phyloP scores from a whole-genome alignment of 306 rosid genomes.

The Medicago ruthenica region DNA sequence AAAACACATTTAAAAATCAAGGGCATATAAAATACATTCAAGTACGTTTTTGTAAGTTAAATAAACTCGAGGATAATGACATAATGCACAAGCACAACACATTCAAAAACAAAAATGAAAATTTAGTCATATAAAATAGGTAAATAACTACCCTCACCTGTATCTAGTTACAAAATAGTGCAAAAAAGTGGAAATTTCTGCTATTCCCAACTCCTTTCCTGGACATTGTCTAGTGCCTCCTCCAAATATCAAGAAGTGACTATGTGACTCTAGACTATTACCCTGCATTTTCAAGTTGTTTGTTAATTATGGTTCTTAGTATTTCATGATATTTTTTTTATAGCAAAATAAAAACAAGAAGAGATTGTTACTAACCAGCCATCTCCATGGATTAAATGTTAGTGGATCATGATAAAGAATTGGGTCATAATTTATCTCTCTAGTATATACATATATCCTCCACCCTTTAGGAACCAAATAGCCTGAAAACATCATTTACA shows the following conservation, averaged over 20 bases:
- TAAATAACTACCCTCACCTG: conserved; percentile 67
- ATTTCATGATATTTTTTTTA: conserved; percentile 9
- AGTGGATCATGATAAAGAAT: conserved; percentile 82
- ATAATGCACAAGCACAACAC: too few relatives aligned
- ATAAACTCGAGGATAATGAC: too few relatives aligned
- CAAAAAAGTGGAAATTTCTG: conserved; percentile 89
- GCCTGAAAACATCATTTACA: conserved; percentile 58
- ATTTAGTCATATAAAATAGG: too few relatives aligned
- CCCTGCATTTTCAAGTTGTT: conserved; percentile 65
- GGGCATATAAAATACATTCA: too few relatives aligned
- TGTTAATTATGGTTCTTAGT: conserved; percentile 1
- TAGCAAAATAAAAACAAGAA: background rate
- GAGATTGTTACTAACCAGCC: conserved; percentile 75
- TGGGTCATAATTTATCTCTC: conserved; percentile 87
- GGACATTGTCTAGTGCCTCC: conserved; percentile 97
- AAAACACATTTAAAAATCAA: too few relatives aligned
- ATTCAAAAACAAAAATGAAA: too few relatives aligned
- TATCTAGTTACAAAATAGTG: conserved; percentile 96
- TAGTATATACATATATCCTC: conserved; percentile 94
- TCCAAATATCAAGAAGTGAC: conserved; percentile 81
- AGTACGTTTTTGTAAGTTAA: too few relatives aligned
- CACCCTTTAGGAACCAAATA: conserved; percentile 89
- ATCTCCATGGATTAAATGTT: conserved; percentile 94
- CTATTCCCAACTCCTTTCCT: conserved; percentile 90
- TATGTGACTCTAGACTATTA: conserved; percentile 71